Conservation (phyloP, 108 stramenopile genomes). For the Cyclotella baltica region DNA sequence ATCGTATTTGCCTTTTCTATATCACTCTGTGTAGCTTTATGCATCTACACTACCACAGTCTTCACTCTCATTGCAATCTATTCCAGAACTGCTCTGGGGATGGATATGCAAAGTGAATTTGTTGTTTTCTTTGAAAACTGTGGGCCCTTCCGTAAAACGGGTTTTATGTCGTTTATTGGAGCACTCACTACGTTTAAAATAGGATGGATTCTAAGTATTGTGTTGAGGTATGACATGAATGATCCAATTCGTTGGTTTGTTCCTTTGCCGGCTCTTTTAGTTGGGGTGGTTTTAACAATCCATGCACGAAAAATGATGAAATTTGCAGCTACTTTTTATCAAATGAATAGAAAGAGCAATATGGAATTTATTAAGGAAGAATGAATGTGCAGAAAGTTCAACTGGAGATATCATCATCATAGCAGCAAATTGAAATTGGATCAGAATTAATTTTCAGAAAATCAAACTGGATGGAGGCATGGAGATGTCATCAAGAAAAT, state of each 20-base stretch:
- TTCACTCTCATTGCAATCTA: slow-evolving; percentile 9
- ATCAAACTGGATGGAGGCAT: too few relatives aligned
- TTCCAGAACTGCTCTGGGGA: background rate
- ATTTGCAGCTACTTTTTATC: background rate
- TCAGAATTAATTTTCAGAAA: too few relatives aligned
- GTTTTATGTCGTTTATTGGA: background rate
- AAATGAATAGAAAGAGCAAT: too few relatives aligned
- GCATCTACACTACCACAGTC: slow-evolving; percentile 5
- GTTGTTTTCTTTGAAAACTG: background rate
- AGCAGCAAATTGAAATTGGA: too few relatives aligned
- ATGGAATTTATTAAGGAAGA: too few relatives aligned
- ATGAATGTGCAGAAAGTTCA: too few relatives aligned
- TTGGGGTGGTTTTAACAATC: background rate
- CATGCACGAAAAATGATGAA: background rate
- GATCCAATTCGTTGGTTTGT: background rate
- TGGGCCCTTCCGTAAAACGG: background rate
- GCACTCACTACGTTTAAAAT: background rate
- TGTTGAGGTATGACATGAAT: background rate
- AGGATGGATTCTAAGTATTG: background rate
- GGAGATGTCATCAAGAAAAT: too few relatives aligned
- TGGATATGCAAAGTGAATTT: background rate
- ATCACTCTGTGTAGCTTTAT: background rate
- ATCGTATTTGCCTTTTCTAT: background rate
- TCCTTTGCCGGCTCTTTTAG: background rate
- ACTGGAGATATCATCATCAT: too few relatives aligned